Evolutionary conservation across 129 eudicot species (phyloP), one percentile per base, ranked within the genome.

Genomic region (Artemisia tridentata): DNA sequence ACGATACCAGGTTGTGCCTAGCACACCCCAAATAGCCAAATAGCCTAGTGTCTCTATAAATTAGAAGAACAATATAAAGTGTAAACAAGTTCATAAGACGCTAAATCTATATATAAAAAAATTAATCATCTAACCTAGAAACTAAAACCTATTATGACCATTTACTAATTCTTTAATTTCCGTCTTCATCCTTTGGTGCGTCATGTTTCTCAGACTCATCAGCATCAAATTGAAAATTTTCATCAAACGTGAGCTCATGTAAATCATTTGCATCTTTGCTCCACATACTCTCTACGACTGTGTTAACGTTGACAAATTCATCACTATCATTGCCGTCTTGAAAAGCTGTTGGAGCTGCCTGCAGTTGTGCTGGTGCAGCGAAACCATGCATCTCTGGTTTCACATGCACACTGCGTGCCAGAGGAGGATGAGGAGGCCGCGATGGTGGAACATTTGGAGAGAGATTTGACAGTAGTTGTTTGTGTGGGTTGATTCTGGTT

Each of bases 321-420:
- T 57, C 75, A 57, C 51, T 12, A 12, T 57, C 43, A 45, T 49
- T 16, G 13, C 25, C 21, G 45, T 71, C 75, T 71, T 71, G 66
- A 21, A 23, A 20, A 43, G 41, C 45, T n/a, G 46, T 49, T 58
- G 20, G 72, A 23, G 46, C 43, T 4, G 9, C 58, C 45, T 54
- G 54, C 3, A 21, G 75, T 21, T 3, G 66, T 27, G 43, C 25
- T 45, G 75, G 57, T 51, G 45, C 45, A 38, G 2, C 2, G 45
- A 38, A 15, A 16, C 20, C 8, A 54, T 12, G 20, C 74, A 19
- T 55, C 34, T 10, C 51, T 12, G 53, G 52, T 34, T 38, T 51
- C 29, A 11, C 73, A 29, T 68, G 63, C 51, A 52, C 63, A 11
- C 1, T 34, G 10, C 12, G 19, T 14, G 73, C 62, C 34, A 45